Evolutionary conservation across 208 protist species (phyloP).

Genomic region (Acanthamoeba healyi): DNA sequence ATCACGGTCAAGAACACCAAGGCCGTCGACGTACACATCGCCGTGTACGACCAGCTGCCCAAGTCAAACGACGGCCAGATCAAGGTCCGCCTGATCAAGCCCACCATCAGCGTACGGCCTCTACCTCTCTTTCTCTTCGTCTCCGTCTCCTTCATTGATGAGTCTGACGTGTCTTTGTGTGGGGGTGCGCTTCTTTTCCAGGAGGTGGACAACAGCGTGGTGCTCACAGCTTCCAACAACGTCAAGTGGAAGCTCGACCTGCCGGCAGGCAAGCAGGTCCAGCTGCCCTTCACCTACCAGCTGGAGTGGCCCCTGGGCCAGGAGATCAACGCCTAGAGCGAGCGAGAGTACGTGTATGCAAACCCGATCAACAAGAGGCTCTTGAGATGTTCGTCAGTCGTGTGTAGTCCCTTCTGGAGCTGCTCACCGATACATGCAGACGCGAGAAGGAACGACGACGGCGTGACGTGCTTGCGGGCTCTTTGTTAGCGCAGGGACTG

Average conservation of each 20-base stretch:
- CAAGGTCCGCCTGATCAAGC: not conserved
- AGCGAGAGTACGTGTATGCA: no score
- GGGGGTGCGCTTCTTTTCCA: not conserved
- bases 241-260: constrained; percentile 43
- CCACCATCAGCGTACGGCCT: not conserved
- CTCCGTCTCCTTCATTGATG: no score
- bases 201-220: not conserved
- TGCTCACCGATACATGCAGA: no score
- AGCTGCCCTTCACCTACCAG: constrained; percentile 4
- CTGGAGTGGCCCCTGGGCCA: constrained; percentile 31
- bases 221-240: not conserved
- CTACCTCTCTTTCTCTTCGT: no score
- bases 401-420: no score
- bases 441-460: no score
- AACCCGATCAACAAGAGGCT: no score
- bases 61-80: constrained; percentile 40
- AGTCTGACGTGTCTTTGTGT: no score
- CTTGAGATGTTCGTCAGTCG: no score
- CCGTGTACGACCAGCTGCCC: constrained; percentile 24
- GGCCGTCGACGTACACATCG: not conserved
- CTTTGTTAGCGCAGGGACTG: no score
- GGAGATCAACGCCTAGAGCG: constrained; percentile 7
- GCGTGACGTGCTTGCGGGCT: no score
- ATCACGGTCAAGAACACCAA: constrained; percentile 49
- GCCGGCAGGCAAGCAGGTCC: not conserved